phyloP scores from a whole-genome alignment of 345 rosid genomes.

The Cardamine chenopodiifolia region DNA sequence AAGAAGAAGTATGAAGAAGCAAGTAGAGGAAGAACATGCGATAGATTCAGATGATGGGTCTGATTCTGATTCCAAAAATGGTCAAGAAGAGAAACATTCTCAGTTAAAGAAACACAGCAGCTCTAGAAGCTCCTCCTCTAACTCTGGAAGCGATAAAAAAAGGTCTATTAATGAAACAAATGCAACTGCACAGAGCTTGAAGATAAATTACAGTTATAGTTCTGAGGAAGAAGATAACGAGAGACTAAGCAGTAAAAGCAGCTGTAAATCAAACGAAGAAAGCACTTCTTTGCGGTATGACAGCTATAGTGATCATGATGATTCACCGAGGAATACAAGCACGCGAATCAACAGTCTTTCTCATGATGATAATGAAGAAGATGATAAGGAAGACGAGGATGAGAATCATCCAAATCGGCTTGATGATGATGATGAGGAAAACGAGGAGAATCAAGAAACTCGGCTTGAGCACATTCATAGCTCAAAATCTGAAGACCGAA shows the following conservation, averaged over 20 bases:
- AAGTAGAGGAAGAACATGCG: slow-evolving; percentile 1
- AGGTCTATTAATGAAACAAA: slow-evolving; percentile 30
- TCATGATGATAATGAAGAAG: slow-evolving; percentile 4
- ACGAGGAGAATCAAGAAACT: slow-evolving; percentile 16
- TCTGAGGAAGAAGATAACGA: slow-evolving; percentile 39
- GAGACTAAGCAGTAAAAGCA: slow-evolving; percentile 31
- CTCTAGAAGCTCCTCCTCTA: slow-evolving; percentile 32
- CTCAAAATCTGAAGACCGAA: slow-evolving; percentile 33
- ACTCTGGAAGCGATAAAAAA: slow-evolving; percentile 27
- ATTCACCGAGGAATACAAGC: slow-evolving; percentile 22
- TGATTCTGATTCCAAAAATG: slow-evolving; percentile 28
- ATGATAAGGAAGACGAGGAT: neutral
- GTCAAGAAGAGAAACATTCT: slow-evolving; percentile 17
- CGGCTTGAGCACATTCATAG: slow-evolving; percentile 34
- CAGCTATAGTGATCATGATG: slow-evolving; percentile 20
- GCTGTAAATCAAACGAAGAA: slow-evolving; percentile 25
- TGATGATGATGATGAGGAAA: neutral
- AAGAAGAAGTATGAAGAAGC: neutral
- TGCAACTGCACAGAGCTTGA: slow-evolving; percentile 39
- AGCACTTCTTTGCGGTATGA: slow-evolving; percentile 26
- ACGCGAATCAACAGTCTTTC: slow-evolving; percentile 18
- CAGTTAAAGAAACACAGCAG: slow-evolving; percentile 23
- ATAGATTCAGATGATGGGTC: slow-evolving; percentile 21
- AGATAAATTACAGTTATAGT: slow-evolving; percentile 38
- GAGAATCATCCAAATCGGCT: slow-evolving; percentile 22